Evolutionary conservation across 1,284 basidiomycete genomes (phyloP).

Genomic region (Rhodotorula sp.): DNA sequence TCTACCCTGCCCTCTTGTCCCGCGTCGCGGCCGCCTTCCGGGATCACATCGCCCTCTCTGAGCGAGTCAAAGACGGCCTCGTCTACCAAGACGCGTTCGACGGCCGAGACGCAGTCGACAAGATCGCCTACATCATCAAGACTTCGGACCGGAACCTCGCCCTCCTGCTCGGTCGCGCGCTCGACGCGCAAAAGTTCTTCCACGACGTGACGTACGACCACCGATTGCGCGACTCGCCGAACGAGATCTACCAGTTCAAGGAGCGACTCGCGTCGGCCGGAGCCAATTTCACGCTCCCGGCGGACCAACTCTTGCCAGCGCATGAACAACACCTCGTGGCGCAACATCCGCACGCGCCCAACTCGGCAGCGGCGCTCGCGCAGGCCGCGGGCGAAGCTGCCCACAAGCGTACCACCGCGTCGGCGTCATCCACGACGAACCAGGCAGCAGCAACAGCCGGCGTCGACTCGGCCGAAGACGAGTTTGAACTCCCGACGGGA

Average conservation of each 20-base stretch:
- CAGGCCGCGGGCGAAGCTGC: conserved; percentile 5
- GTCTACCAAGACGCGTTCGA: conserved; percentile 96
- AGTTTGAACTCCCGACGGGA: conserved; percentile 77
- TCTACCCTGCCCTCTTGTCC: conserved; percentile 93
- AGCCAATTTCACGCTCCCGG: conserved; percentile 8
- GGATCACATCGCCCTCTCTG: conserved; percentile 70
- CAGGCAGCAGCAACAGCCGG: conserved; percentile 41
- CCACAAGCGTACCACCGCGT: not conserved
- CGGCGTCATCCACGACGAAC: conserved; percentile 40
- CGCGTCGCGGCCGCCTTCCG: conserved; percentile 92
- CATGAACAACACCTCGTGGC: conserved; percentile 5
- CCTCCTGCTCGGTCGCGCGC: conserved; percentile 83
- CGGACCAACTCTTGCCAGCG: not conserved
- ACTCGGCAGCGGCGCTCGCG: conserved; percentile 16
- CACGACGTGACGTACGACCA: conserved; percentile 99
- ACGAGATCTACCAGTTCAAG: conserved; percentile 90
- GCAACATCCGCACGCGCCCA: conserved; percentile 23
- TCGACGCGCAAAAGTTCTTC: conserved; percentile 99
- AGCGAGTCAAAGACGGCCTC: conserved; percentile 89
- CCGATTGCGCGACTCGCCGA: conserved; percentile 80
- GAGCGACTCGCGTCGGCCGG: conserved; percentile 45
- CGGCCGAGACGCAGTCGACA: conserved; percentile 92
- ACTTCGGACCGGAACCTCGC: conserved; percentile 97
- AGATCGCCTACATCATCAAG: conserved; percentile 96
- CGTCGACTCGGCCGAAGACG: conserved; percentile 48